Conservation (phyloP, 108 stramenopile genomes). For the Nitzschia inconspicua region DNA sequence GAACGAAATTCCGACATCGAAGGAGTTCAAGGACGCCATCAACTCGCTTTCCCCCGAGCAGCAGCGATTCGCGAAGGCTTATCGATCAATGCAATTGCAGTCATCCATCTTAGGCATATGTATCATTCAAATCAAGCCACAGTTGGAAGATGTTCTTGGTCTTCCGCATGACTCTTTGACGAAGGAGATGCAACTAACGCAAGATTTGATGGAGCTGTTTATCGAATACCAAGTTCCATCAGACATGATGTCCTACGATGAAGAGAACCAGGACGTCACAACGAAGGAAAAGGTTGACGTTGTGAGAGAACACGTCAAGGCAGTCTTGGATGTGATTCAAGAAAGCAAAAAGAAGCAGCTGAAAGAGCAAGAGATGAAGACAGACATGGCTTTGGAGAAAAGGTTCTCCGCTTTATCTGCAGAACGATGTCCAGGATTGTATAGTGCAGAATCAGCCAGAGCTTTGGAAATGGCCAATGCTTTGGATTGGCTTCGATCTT, state of each 20-base stretch:
- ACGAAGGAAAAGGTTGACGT: constrained; percentile 50
- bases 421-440: not conserved
- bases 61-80: constrained; percentile 79
- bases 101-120: constrained; percentile 77
- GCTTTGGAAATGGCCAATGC: not conserved
- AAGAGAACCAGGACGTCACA: constrained; percentile 15
- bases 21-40: constrained; percentile 89
- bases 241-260: constrained; percentile 78
- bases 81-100: constrained; percentile 80
- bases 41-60: constrained; percentile 83
- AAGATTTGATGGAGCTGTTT: constrained; percentile 81
- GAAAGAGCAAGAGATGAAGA: constrained; percentile 39
- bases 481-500: not conserved
- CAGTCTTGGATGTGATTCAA: constrained; percentile 65
- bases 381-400: constrained; percentile 50
- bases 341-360: constrained; percentile 49
- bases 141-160: constrained; percentile 76
- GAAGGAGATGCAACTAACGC: constrained; percentile 84
- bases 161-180: constrained; percentile 65
- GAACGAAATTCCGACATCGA: constrained; percentile 81
- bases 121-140: constrained; percentile 86
- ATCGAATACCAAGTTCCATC: constrained; percentile 87
- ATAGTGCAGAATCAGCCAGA: not conserved
- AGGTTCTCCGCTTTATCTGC: not conserved
- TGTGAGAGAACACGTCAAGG: constrained; percentile 64